phyloP scores from a whole-genome alignment of 2,329 filamentous ascomycete species.

The Penicillium paneum region DNA sequence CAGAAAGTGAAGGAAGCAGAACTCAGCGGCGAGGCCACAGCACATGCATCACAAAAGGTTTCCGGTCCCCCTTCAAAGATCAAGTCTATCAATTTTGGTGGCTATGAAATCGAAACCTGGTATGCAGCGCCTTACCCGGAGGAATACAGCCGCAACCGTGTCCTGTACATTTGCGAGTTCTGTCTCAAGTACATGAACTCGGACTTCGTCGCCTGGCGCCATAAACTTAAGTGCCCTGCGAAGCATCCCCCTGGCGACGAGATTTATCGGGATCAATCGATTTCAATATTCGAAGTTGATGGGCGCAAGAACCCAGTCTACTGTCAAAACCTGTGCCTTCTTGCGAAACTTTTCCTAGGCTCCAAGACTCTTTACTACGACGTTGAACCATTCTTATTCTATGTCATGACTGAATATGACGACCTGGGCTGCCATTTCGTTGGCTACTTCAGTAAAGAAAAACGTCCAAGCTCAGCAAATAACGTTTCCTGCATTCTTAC shows the following conservation, averaged over 20 bases:
- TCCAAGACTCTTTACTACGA: constrained; percentile 99
- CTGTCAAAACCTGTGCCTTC: constrained; percentile 90
- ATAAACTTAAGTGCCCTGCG: constrained; percentile 93
- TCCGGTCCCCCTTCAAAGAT: constrained; percentile 92
- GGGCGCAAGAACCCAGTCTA: constrained; percentile 90
- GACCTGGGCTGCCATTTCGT: constrained; percentile 91
- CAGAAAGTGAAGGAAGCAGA: constrained; percentile 62
- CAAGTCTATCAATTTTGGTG: constrained; percentile 97
- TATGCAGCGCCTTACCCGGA: constrained; percentile 97
- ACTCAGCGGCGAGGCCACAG: constrained; percentile 59
- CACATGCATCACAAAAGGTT: constrained; percentile 68
- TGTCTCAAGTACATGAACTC: constrained; percentile 99
- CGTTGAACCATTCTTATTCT: constrained; percentile 98
- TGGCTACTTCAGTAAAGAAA: constrained; percentile 99
- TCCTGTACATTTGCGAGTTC: constrained; percentile 99
- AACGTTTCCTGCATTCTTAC: constrained; percentile 98
- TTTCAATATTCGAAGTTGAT: constrained; percentile 97
- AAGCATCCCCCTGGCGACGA: constrained; percentile 97
- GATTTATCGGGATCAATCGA: constrained; percentile 90
- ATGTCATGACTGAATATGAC: constrained; percentile 89
- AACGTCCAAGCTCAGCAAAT: constrained; percentile 87
- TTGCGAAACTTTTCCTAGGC: constrained; percentile 94
- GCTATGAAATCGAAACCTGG: constrained; percentile 98
- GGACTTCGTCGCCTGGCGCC: constrained; percentile 95
- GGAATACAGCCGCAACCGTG: constrained; percentile 93